Percentiles rank a stretch among this genome's conserved stretches.
phyloP scores from a whole-genome alignment of 148 eudicot genomes.

The Agrostemma githago region DNA sequence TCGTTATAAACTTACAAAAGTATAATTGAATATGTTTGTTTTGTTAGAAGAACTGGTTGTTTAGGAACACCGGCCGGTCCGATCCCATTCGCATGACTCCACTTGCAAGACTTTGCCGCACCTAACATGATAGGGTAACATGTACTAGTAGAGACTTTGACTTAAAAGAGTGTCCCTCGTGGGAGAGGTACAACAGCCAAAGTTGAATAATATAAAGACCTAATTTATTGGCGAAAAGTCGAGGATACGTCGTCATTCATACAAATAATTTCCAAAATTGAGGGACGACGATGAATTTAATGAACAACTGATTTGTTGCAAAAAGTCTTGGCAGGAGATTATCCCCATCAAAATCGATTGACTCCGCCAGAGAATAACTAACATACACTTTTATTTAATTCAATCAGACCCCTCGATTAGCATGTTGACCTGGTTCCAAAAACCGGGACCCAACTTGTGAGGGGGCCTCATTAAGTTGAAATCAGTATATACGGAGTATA shows the following conservation, averaged over 20 bases:
- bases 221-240: constrained; percentile 6
- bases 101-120: no score
- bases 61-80: no score
- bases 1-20: no score
- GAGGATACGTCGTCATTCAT: background rate
- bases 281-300: background rate
- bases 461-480: no score
- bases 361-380: background rate
- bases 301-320: background rate
- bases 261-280: background rate
- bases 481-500: no score
- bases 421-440: no score
- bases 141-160: background rate
- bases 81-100: no score
- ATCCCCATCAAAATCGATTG: background rate
- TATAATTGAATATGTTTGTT: no score
- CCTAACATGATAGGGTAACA: no score
- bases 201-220: constrained; percentile 8
- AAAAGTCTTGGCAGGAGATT: constrained; percentile 20
- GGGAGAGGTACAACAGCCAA: constrained; percentile 13
- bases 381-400: background rate
- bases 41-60: no score
- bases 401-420: no score
- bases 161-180: background rate
- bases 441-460: no score